Base-by-base conservation (phyloP, 371 early-diverging fungal genomes). In the Apophysomyces sp. region DNA sequence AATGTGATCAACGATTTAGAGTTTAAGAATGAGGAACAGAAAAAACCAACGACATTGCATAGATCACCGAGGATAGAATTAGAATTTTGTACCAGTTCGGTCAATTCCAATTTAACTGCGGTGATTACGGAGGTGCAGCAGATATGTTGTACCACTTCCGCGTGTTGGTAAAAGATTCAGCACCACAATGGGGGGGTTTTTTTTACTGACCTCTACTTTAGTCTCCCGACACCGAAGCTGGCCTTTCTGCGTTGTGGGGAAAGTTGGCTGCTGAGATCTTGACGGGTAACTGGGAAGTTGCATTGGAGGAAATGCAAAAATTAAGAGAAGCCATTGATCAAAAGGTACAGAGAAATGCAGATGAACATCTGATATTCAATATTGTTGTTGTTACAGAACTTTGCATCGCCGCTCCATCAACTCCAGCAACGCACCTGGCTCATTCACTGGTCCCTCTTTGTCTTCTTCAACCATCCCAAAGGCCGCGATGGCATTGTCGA, bases 381-480 rank as follows among this genome's bases (percentile, higher is more conserved):
- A n/a, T n/a, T 15, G 24, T 37, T 24, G 28, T 54, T 28, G 1
- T 53, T 36, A 37, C 65, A 86, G 85, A 78, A 78, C 69, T 86
- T 86, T 58, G 68, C 81, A 31, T 80, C 89, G 55, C 89, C 93
- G 54, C 80, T 91, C 26, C 92, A 92, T 61, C 94, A 94, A 76
- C 88, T 97, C 55, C 91, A 95, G 70, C 93, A 93, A 73, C 91
- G 96, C 58, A 88, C 92, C 49, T 94, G 94, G 93, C 80, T 96
- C 60, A 86, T 97, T 71, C 96, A 96, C 85, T 96, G 97, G 96
- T 91, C 94, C 27, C 81, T 97, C 63, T 96, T 96, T 73, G 93
- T 97, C 31, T 95, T 95, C 82, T 97, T 97, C 85, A 96, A 96
- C 82, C 96, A 97, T 76, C 92, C 95, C 54, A 90, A 92, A 76